Base-by-base conservation (phyloP, 78 protist genomes). In the Tieghemostelium lacteum region DNA sequence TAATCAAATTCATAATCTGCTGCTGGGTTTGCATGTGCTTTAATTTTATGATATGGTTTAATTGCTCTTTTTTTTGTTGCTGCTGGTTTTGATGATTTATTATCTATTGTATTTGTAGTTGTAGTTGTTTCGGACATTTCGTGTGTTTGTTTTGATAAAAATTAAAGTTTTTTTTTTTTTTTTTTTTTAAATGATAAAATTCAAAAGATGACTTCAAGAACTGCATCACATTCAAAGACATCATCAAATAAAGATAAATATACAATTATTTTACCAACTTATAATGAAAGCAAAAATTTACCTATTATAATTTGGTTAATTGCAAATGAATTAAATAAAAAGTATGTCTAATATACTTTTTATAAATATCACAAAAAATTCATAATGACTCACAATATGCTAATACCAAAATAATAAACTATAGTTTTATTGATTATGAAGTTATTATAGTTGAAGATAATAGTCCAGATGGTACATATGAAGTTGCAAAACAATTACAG, bases 201-300 rank as follows among this genome's bases (percentile, higher is more conserved):
- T n/a, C n/a, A n/a, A n/a, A n/a, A n/a, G n/a, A n/a, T n/a, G n/a
- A n/a, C n/a, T n/a, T n/a, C n/a, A n/a, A n/a, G n/a, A n/a, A 45
- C 52, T 14, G 6, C 52, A 10, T 45, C 75, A 28, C 20, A 26
- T 22, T 73, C 80, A 28, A 34, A 45, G n/a, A n/a, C 71, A 60
- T 2, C 42, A 17, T 22, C 3, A 24, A 28, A n/a, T 8, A 86
- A 74, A 24, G 93, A 93, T 54, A 91, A 94, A 64, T 97, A 97
- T 74, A 77, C 94, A 20, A 75, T 97, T 8, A 75, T 97, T 17
- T 73, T 96, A 12, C 98, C 98, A 54, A 97, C 98, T 4, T 96
- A 96, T 89, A 96, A 96, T 54, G 98, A 97, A 75, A 66, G 92
- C 3, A 96, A 97, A 63, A 97, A 97, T 52, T 87, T 97, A 2